A percentile compares a stretch with the other conserved stretches of the same genome.
Evolutionary conservation across 805 yeast species (phyloP).

Genomic region (Sugiyamaella qingdaonensis): DNA sequence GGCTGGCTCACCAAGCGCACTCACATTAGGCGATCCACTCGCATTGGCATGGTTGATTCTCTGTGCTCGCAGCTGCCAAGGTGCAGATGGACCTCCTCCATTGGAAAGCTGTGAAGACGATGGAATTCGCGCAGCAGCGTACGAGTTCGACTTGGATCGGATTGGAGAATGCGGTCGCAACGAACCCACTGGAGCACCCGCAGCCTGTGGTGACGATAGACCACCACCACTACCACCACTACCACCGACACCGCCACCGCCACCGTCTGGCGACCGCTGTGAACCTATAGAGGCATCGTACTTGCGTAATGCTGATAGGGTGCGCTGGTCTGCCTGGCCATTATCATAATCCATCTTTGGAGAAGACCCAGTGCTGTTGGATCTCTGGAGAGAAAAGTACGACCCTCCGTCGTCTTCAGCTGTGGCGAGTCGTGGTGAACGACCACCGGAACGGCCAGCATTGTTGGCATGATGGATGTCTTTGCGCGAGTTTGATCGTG

Average conservation of each 20-base stretch:
- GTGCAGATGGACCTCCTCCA: background rate
- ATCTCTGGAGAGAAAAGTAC: slow-evolving; percentile 4
- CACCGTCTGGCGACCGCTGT: background rate
- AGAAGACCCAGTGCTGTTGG: background rate
- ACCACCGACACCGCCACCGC: too few species aligned
- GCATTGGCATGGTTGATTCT: background rate
- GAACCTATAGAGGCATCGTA: background rate
- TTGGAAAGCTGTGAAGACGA: slow-evolving; percentile 5
- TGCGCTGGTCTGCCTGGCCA: background rate
- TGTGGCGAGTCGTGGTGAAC: background rate
- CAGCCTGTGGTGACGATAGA: background rate
- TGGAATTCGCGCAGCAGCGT: slow-evolving; percentile 17
- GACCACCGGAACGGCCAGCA: background rate
- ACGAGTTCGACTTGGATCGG: slow-evolving; percentile 24
- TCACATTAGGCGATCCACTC: background rate
- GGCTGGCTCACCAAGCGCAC: background rate
- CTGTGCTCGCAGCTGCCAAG: background rate
- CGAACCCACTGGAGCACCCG: background rate
- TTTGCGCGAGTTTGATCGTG: background rate
- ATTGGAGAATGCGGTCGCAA: slow-evolving; percentile 20
- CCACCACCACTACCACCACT: too few species aligned
- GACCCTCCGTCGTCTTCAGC: slow-evolving; percentile 2
- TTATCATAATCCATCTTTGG: background rate
- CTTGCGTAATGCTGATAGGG: background rate
- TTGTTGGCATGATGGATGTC: background rate